Conservation (phyloP, 192 early-diverging fungal genomes). For the Mortierella claussenii region DNA sequence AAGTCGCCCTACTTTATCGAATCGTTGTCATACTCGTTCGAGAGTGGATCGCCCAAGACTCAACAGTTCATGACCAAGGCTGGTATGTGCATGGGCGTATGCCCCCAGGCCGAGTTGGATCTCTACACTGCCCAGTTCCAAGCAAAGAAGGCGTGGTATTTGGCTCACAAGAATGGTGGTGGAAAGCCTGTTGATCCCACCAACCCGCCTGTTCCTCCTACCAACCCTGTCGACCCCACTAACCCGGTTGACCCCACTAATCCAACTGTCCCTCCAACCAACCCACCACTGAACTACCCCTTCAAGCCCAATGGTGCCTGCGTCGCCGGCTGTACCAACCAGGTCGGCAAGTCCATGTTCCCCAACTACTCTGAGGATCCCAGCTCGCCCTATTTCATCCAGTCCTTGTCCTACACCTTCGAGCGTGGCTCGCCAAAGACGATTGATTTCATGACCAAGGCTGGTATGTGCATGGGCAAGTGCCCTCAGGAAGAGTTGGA, state of each 20-base stretch:
- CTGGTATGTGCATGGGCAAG: constrained; percentile 18
- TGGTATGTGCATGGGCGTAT: constrained; percentile 19
- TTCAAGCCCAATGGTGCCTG: constrained; percentile 31
- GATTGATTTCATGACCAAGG: constrained; percentile 18
- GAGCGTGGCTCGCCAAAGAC: constrained; percentile 19
- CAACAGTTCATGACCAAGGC: constrained; percentile 15
- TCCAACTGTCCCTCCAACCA: not conserved
- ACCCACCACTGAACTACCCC: constrained; percentile 16
- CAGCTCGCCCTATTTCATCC: constrained; percentile 28
- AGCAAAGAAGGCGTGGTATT: not conserved
- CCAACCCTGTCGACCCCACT: not conserved
- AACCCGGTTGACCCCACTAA: not conserved
- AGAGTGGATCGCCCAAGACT: constrained; percentile 17
- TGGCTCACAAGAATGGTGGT: not conserved
- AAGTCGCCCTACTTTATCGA: constrained; percentile 36
- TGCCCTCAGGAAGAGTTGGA: constrained; percentile 9
- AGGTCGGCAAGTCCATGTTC: constrained; percentile 27
- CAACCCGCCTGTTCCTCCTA: no score
- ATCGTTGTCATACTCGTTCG: constrained; percentile 21
- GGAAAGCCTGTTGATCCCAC: not conserved
- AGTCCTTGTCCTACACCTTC: constrained; percentile 22
- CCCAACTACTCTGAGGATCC: constrained; percentile 35
- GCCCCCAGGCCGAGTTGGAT: constrained; percentile 6
- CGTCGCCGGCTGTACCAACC: constrained; percentile 18
- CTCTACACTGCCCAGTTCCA: constrained; percentile 12